Evolutionary conservation across 495 filamentous ascomycete species (phyloP), one percentile per base, ranked within the genome.

Genomic region (Pseudevernia furfuracea): DNA sequence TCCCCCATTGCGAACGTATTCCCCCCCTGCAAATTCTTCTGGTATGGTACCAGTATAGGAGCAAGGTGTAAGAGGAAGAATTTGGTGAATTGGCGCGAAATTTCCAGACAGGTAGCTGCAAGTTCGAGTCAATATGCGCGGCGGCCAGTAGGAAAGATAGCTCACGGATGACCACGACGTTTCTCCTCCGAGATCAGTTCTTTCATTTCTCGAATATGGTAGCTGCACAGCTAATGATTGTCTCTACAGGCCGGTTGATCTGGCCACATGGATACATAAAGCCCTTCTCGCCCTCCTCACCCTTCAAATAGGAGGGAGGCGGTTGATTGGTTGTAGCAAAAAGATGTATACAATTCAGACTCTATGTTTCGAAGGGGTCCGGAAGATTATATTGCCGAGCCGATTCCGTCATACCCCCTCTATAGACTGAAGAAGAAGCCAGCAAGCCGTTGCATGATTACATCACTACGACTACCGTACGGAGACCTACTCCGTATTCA

Each of bases 1-100:
- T 48, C 80, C 81, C 60, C 87, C 85, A 73, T 88, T 88, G n/a
- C 86, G 79, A 32, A 89, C 79, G 66, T 88, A 89, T 70, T 88
- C 78, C 1, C 85, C 85, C 1, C 83, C 85, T 19, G 79, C 75
- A 58, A 89, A 77, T 61, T 86, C 84, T 12, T 72, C 59, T 10
- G 85, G 86, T 52, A 88, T 84, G 9, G 59, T 67, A 14, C 86
- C 85, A 7, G 74, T 72, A 60, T 77, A 78, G 25, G 73, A 61
- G 65, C 84, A 87, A n/a, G 77, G 75, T 21, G 77, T 82, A 14
- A 83, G 72, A 39, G 76, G 69, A 37, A 75, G 71, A 3, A 74
- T 80, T 57, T 66, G 75, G 30, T 81, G 77, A 8, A 88, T 77
- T 14, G 85, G 86, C 4, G 84, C 84, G 66, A 87, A 88, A 67